phyloP scores from a whole-genome alignment of 331 rosid genomes.

The Dryas integrifolia region DNA sequence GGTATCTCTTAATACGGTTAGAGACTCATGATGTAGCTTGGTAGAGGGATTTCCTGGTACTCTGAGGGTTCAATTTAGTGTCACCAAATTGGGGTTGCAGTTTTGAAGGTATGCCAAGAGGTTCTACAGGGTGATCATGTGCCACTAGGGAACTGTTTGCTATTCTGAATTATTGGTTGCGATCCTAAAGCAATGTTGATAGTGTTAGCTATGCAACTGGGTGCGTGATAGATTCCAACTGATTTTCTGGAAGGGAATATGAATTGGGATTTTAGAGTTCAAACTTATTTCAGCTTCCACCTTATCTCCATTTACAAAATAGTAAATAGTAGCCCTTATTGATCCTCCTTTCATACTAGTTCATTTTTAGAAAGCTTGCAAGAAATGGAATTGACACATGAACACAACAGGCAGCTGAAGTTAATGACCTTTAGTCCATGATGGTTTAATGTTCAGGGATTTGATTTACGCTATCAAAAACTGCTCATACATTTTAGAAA shows the following conservation, averaged over 20 bases:
- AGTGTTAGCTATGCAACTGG: neutral
- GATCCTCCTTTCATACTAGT: neutral
- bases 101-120: neutral
- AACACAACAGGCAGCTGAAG: neutral
- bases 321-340: neutral
- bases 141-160: constrained; percentile 3
- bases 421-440: constrained; percentile 1
- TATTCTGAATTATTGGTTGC: neutral
- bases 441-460: neutral
- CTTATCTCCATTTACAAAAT: neutral
- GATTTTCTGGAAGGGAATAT: neutral
- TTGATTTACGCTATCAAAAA: neutral
- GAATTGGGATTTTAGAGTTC: neutral
- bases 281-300: constrained; percentile 3
- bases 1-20: neutral
- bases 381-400: neutral
- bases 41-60: neutral
- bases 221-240: neutral
- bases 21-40: neutral
- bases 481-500: neutral
- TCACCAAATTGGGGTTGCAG: neutral
- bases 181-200: neutral
- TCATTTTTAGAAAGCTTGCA: neutral
- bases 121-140: neutral
- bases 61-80: neutral